Percentiles rank a stretch among this genome's conserved stretches.
Evolutionary conservation across 2,329 filamentous ascomycete species (phyloP).

Genomic region (Xylaria sp.): DNA sequence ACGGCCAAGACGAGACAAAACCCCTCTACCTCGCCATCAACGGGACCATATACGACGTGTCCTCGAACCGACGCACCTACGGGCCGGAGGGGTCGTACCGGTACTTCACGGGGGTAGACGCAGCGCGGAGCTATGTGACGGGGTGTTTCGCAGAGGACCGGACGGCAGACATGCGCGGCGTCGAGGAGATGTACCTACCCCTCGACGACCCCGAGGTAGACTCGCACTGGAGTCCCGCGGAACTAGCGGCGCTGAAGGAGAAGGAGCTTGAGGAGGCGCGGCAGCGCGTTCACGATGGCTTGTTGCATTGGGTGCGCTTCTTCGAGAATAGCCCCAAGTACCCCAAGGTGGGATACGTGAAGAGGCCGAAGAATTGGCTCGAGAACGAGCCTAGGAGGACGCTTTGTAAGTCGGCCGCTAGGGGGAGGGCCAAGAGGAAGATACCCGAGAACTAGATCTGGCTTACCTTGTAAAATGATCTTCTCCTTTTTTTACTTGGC

Average conservation of each 20-base stretch:
- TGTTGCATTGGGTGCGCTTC: constrained; percentile 86
- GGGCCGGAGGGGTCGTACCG: constrained; percentile 87
- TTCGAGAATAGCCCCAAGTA: constrained; percentile 86
- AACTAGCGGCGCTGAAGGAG: constrained; percentile 64
- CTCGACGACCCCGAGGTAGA: constrained; percentile 72
- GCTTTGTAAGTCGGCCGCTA: constrained; percentile 77
- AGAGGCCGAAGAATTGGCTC: constrained; percentile 68
- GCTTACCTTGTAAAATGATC: constrained; percentile 7
- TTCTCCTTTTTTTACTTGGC: background rate
- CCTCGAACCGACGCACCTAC: constrained; percentile 74
- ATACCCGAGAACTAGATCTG: constrained; percentile 60
- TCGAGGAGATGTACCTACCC: constrained; percentile 84
- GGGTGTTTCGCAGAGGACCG: constrained; percentile 90
- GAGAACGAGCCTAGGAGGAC: constrained; percentile 68
- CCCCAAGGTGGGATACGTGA: constrained; percentile 78
- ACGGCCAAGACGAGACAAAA: constrained; percentile 77
- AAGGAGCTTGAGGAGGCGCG: constrained; percentile 73
- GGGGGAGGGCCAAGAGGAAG: constrained; percentile 64
- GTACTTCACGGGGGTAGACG: constrained; percentile 87
- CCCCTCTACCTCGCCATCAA: constrained; percentile 94
- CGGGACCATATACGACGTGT: constrained; percentile 86
- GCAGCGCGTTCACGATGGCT: constrained; percentile 70
- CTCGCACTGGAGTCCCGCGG: constrained; percentile 62
- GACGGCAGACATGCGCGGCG: constrained; percentile 84
- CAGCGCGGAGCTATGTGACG: constrained; percentile 88